These are phyloP conservation scores for Magnolia officinalis DNA, from an alignment of 164 flowering plant species.

Conservation along the genomic window DNA sequence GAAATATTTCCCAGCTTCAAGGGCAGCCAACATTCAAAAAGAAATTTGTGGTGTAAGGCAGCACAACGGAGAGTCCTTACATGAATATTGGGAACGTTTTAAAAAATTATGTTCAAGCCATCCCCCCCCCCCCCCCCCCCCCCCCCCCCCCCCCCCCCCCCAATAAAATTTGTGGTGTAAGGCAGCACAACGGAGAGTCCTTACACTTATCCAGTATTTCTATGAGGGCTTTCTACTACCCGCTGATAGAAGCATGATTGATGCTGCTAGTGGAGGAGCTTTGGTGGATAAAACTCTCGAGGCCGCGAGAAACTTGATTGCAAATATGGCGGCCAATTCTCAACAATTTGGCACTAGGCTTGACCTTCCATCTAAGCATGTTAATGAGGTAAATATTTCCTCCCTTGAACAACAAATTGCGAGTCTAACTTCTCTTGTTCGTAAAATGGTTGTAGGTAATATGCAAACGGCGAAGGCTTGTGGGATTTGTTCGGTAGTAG, in stretches of 20 bases:
- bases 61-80: too few species aligned
- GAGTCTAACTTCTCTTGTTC: too few species aligned
- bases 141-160: too few species aligned
- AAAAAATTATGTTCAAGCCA: slow-evolving; percentile 13
- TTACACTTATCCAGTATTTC: slow-evolving; percentile 19
- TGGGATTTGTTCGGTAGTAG: too few species aligned
- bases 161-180: too few species aligned
- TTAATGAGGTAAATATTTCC: neutral
- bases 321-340: slow-evolving; percentile 4
- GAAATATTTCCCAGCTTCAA: neutral
- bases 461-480: too few species aligned
- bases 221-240: slow-evolving; percentile 17
- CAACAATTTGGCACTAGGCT: slow-evolving; percentile 8
- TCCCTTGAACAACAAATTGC: too few species aligned
- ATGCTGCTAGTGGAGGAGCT: slow-evolving; percentile 14
- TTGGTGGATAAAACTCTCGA: slow-evolving; percentile 6
- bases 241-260: slow-evolving; percentile 1
- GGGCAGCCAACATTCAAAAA: too few species aligned
- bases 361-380: slow-evolving; percentile 1
- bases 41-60: too few species aligned
- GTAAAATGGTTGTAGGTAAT: too few species aligned
- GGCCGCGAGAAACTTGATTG: neutral
- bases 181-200: too few species aligned
- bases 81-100: neutral
- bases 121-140: too few species aligned